Base-by-base conservation (phyloP, 2,329 filamentous ascomycete species). In the Helotiales sp. region DNA sequence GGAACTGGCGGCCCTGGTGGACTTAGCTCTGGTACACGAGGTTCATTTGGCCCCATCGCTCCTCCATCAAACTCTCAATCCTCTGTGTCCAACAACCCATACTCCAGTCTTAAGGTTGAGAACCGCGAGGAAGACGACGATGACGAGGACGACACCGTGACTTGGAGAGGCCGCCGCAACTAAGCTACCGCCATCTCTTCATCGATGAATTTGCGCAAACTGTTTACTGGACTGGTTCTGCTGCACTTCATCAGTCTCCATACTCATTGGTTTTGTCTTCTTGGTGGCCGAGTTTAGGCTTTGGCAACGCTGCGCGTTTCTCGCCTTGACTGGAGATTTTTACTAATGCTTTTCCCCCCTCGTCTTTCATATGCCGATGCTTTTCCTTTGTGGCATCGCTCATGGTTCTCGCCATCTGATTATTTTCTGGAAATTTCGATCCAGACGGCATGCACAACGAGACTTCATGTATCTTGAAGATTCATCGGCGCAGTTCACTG, bases 31-130 rank as follows among this genome's bases (percentile, higher is more conserved):
- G n/a, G n/a, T 47, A 27, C 13, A 38, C 46, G 44, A 12, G 19
- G 44, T 13, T 44, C 48, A 12, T 58, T 50, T 27, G 55, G 55
- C 15, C 50, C 55, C 6, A 54, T 58, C 36, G 51, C 40, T 12
- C 50, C 55, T 2, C 55, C 55, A 13, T 22, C 33, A 10, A 17
- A 25, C 13, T 42, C 40, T 13, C 27, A 31, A 30, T 19, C 17
- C 3, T 30, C 46, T 48, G 12, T 15, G 9, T 42, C 29, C 12
- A 19, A 24, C 13, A 55, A 49, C 27, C 30, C 30, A 5, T 55
- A 48, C 31, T 38, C 29, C 3, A 17, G 8, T 22, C 19, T 47
- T 2, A 47, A 54, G 52, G 9, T 36, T n/a, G 44, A 55, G 44
- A 22, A 52, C 2, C 30, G n/a, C 12, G 42, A 48, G n/a, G 27